A percentile compares a stretch with the other conserved stretches of the same genome.
Evolutionary conservation across 75 land plant species (phyloP).

Genomic region (Pinus tabuliformis): DNA sequence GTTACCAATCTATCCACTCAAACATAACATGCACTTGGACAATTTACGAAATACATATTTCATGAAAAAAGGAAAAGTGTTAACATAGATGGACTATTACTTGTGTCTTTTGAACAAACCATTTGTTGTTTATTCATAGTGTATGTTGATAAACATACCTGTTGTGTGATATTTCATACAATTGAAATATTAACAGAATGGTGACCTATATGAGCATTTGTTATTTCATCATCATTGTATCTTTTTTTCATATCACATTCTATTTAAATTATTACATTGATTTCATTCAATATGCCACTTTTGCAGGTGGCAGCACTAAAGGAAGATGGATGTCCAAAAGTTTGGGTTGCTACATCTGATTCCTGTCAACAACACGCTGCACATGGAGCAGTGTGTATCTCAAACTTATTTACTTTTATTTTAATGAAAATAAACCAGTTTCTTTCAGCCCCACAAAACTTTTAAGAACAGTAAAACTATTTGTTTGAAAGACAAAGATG

Average conservation of each 20-base stretch:
- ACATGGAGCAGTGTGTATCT: constrained; percentile 63
- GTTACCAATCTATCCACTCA: too few species aligned
- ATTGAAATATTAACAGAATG: not conserved
- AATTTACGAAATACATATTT: too few species aligned
- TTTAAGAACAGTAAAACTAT: not conserved
- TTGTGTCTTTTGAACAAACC: too few species aligned
- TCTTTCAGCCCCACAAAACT: constrained; percentile 1
- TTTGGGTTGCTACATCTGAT: constrained; percentile 96
- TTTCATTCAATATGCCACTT: not conserved
- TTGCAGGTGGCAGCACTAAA: constrained; percentile 74
- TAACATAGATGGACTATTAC: too few species aligned
- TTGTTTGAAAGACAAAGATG: not conserved
- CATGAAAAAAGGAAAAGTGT: too few species aligned
- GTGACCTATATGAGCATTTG: not conserved
- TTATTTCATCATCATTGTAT: not conserved
- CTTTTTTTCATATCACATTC: not conserved
- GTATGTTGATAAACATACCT: not conserved
- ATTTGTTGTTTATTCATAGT: not conserved
- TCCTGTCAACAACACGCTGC: constrained; percentile 73
- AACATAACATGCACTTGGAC: too few species aligned
- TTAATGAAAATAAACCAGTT: not conserved
- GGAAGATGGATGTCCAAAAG: constrained; percentile 92
- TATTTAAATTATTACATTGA: not conserved
- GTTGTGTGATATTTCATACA: not conserved
- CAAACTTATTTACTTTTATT: not conserved